Evolutionary conservation across 2,329 filamentous ascomycete species (phyloP).

Genomic region (Calonectria ilicicola): DNA sequence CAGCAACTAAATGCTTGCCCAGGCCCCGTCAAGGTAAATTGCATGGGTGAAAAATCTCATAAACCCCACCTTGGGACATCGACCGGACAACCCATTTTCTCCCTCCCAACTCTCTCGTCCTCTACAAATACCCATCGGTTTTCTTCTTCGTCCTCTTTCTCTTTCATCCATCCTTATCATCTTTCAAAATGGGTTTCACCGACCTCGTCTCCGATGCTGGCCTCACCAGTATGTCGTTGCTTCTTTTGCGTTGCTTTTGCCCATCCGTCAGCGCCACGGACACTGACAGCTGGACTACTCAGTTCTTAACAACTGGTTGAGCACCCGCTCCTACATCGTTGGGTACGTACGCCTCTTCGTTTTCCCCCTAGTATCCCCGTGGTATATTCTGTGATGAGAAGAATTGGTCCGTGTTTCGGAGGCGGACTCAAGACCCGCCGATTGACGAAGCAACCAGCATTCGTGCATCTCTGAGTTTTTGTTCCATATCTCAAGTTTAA

Average conservation of each 20-base stretch:
- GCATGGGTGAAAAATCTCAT: constrained; percentile 53
- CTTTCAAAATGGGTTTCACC: constrained; percentile 75
- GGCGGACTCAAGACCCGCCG: constrained; percentile 90
- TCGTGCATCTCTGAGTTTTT: constrained; percentile 79
- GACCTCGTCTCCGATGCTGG: constrained; percentile 76
- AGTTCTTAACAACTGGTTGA: constrained; percentile 80
- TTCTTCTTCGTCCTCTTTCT: constrained; percentile 34
- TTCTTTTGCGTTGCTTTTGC: constrained; percentile 39
- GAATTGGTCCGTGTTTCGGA: constrained; percentile 97
- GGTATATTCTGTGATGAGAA: constrained; percentile 73
- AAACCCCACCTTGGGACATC: constrained; percentile 55
- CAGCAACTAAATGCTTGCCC: constrained; percentile 31
- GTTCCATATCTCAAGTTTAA: constrained; percentile 24
- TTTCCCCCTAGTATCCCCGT: not conserved
- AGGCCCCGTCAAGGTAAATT: constrained; percentile 42
- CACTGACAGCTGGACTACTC: constrained; percentile 51
- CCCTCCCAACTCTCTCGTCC: constrained; percentile 43
- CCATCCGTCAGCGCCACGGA: constrained; percentile 42
- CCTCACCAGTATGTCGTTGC: constrained; percentile 56
- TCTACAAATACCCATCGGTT: constrained; percentile 44
- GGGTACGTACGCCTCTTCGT: constrained; percentile 70
- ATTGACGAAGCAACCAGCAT: constrained; percentile 81
- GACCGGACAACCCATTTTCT: constrained; percentile 52
- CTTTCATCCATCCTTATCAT: constrained; percentile 41
- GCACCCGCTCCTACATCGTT: constrained; percentile 83